Conservation (phyloP, 2,329 filamentous ascomycete species). For the Botryotinia convoluta region DNA sequence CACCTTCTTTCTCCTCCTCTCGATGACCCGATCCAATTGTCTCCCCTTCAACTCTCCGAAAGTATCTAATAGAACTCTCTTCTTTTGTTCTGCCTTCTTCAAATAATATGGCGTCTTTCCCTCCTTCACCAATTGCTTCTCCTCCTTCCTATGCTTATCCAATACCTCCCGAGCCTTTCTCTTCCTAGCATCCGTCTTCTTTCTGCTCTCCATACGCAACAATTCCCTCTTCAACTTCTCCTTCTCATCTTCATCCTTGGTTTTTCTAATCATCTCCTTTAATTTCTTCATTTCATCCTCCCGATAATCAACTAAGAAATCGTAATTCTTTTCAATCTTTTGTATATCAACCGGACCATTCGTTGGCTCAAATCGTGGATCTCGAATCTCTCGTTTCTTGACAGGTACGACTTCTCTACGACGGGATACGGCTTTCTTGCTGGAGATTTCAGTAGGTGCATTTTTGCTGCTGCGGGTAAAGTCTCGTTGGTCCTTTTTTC, state of each 20-base stretch:
- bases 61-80: slow-evolving; percentile 73
- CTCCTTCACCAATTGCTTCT: slow-evolving; percentile 80
- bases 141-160: slow-evolving; percentile 72
- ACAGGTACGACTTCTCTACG: slow-evolving; percentile 67
- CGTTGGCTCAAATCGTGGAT: slow-evolving; percentile 82
- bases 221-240: slow-evolving; percentile 71
- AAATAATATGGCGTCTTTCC: slow-evolving; percentile 93
- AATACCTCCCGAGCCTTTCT: slow-evolving; percentile 69
- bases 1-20: slow-evolving; percentile 86
- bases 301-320: slow-evolving; percentile 84
- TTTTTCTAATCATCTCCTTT: slow-evolving; percentile 62
- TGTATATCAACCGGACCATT: slow-evolving; percentile 55
- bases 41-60: slow-evolving; percentile 82
- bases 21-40: slow-evolving; percentile 80
- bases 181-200: slow-evolving; percentile 67
- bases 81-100: slow-evolving; percentile 91
- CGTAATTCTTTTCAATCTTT: slow-evolving; percentile 70
- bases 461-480: slow-evolving; percentile 72
- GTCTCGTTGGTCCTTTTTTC: slow-evolving; percentile 42
- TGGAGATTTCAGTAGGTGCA: slow-evolving; percentile 78
- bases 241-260: slow-evolving; percentile 64
- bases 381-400: slow-evolving; percentile 62
- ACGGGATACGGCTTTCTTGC: slow-evolving; percentile 79
- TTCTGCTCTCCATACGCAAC: slow-evolving; percentile 73
- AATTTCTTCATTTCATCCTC: slow-evolving; percentile 78